Percentiles rank a stretch among this genome's conserved stretches.
Evolutionary conservation across 2,329 filamentous ascomycete species (phyloP).

Genomic region (Decorospora gaudefroyi): DNA sequence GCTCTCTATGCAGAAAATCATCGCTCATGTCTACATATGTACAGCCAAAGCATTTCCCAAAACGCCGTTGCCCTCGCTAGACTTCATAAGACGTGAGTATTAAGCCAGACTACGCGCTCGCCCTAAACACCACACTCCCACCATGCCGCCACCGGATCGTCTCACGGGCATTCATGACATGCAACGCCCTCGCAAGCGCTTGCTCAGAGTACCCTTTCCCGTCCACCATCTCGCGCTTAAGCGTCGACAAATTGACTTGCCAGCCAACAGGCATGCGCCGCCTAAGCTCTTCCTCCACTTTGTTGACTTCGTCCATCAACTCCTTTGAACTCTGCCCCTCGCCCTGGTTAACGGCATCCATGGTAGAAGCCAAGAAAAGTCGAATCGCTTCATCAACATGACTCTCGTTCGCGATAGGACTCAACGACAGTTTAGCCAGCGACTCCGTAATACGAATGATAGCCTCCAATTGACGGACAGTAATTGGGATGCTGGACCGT

Average conservation of each 20-base stretch:
- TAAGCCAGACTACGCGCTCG: conserved; percentile 17
- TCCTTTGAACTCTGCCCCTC: conserved; percentile 79
- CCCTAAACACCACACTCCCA: conserved; percentile 29
- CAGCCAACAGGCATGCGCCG: conserved; percentile 89
- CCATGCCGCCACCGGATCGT: conserved; percentile 81
- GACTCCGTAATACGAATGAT: conserved; percentile 97
- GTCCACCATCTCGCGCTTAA: conserved; percentile 89
- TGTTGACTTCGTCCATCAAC: conserved; percentile 84
- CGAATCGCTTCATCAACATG: conserved; percentile 98
- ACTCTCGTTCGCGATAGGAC: conserved; percentile 81
- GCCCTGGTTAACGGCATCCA: conserved; percentile 95
- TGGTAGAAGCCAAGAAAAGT: conserved; percentile 92
- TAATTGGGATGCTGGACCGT: conserved; percentile 94
- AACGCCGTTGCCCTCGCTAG: not conserved
- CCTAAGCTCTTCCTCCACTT: conserved; percentile 86
- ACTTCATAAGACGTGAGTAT: no score
- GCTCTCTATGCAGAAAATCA: not conserved
- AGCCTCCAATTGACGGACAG: conserved; percentile 93
- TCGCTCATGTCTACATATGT: not conserved
- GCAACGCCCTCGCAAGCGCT: conserved; percentile 78
- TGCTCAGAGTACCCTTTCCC: conserved; percentile 88
- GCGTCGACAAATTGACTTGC: conserved; percentile 85
- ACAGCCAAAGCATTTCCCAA: not conserved
- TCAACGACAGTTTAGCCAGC: conserved; percentile 86
- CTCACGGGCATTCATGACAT: conserved; percentile 84